Percentiles rank a stretch among this genome's conserved stretches.
Evolutionary conservation across 306 rosid genomes (phyloP).

Genomic region (Prunus kanzakura): DNA sequence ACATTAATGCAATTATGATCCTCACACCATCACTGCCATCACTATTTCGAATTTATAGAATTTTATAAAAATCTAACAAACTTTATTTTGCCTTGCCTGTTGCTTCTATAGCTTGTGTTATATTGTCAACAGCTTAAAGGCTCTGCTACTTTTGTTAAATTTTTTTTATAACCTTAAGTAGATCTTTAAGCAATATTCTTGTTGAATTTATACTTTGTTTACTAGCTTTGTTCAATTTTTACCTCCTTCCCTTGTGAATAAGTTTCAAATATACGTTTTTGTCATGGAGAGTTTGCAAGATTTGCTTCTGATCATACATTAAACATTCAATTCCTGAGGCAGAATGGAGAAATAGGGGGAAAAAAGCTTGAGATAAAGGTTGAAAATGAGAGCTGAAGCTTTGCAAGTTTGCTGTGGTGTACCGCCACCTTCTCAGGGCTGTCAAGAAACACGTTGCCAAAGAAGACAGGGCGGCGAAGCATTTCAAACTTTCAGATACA

Average conservation of each 20-base stretch:
- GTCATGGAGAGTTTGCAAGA: neutral
- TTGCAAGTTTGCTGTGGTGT: constrained; percentile 58
- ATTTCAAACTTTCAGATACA: constrained; percentile 45
- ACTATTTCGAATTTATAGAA: no score
- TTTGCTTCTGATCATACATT: neutral
- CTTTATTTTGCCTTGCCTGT: neutral
- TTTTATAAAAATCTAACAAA: no score
- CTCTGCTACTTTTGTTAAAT: neutral
- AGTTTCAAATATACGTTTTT: neutral
- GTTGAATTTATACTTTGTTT: neutral
- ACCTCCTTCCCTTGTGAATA: neutral
- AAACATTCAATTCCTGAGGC: constrained; percentile 14
- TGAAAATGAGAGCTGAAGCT: constrained; percentile 54
- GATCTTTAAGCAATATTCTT: neutral
- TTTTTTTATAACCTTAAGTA: neutral
- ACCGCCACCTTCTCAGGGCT: constrained; percentile 73
- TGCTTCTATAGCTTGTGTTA: neutral
- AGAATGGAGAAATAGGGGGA: constrained; percentile 19
- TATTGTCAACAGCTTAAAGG: neutral
- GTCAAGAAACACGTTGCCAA: constrained; percentile 66
- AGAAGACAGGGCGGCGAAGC: constrained; percentile 52
- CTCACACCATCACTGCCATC: no score
- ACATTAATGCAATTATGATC: no score
- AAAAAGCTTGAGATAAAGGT: neutral
- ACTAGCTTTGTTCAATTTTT: neutral